Evolutionary conservation across 1,284 basidiomycete species (phyloP), one percentile per base, ranked within the genome.

Genomic region (Fomitopsis betulina): DNA sequence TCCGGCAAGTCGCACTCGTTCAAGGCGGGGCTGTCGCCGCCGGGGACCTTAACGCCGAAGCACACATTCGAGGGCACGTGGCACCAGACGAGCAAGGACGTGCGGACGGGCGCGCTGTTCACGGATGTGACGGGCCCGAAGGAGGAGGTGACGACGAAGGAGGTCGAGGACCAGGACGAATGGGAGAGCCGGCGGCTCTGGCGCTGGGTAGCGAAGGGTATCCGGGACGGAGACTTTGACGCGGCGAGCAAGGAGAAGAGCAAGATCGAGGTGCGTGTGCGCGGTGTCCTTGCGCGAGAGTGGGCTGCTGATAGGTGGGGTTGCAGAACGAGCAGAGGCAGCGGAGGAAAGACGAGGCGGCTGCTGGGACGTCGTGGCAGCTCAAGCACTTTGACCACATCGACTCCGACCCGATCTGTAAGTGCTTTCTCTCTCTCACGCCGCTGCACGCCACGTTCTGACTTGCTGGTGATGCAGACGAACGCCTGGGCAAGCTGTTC

Each of bases 1-100:
- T 85, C 86, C 32, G 95, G 96, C 63, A 97, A 96, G 74, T 85
- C 93, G 2, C 96, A 99, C 76, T 82, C 87, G 10, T 97, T 93
- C 86, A 96, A 95, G 74, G 94, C 96, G 5, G 79, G 80, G 13
- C 73, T 96, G 35, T 74, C 80, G 1, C 73, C 79, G 32, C 75
- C 80, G 21, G 66, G 68, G 40, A 67, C 75, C 21, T 66, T 73
- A 45, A 72, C 76, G 57, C 67, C 76, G 3, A 66, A 80, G 56
- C 81, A 85, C 70, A 79, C 86, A 21, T 81, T 93, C 61, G 93
- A 97, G 71, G 96, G 96, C 42, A 86, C 89, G 47, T 99, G 96
- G 96, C 87, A 93, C 63, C 84, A 86, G 54, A 82, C 78, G 6
- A 87, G 84, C 63, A 86, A 83, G 68, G 79, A 83, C 66, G 64